phyloP scores from a whole-genome alignment of 495 filamentous ascomycete genomes.

The Aspergillus haitiensis region DNA sequence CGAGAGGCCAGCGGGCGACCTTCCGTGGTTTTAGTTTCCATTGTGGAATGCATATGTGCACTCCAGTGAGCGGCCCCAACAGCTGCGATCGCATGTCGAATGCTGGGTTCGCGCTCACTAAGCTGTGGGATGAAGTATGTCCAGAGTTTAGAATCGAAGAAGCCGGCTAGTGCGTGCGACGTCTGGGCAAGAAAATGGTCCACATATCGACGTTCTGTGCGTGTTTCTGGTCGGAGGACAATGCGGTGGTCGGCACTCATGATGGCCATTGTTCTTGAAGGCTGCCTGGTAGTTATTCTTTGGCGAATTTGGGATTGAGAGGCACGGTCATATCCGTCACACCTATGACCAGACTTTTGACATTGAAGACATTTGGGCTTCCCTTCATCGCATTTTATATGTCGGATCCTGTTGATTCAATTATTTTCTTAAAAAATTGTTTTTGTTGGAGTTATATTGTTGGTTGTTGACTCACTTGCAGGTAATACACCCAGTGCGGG shows the following conservation, averaged over 20 bases:
- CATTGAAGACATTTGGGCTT: constrained; percentile 57
- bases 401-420: constrained; percentile 46
- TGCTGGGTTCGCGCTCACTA: constrained; percentile 17
- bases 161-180: constrained; percentile 13
- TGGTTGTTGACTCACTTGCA: constrained; percentile 21
- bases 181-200: constrained; percentile 17
- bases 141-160: constrained; percentile 23
- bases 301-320: constrained; percentile 16
- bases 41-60: neutral
- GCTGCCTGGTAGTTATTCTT: neutral
- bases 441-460: neutral
- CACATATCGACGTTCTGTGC: constrained; percentile 19
- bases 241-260: constrained; percentile 16
- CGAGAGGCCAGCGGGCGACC: too few relatives aligned
- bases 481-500: constrained; percentile 23
- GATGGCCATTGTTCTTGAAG: neutral
- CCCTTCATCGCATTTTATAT: constrained; percentile 64
- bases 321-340: constrained; percentile 24
- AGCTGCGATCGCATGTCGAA: constrained; percentile 21
- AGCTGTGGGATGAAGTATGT: constrained; percentile 20
- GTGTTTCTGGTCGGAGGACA: constrained; percentile 18
- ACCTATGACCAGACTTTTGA: constrained; percentile 17
- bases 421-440: neutral
- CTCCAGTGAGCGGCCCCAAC: constrained; percentile 18
- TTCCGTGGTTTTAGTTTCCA: neutral